These are phyloP conservation scores for Wickerhamomyces canadensis DNA, from an alignment of 805 yeast genomes.

Conservation along the genomic window DNA sequence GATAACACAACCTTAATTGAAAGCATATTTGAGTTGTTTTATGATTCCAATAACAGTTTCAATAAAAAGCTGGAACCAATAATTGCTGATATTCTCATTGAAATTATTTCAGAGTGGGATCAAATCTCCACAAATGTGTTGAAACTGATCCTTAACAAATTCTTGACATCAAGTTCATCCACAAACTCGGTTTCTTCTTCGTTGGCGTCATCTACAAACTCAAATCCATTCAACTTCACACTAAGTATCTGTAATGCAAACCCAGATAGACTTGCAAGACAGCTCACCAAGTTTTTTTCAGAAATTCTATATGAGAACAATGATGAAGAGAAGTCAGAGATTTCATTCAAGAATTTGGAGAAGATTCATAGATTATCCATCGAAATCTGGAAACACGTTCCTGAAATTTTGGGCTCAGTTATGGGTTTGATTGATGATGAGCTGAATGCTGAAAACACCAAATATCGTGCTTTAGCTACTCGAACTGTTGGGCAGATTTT, in stretches of 20 bases:
- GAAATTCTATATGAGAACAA: slow-evolving; percentile 53
- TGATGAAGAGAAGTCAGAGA: slow-evolving; percentile 21
- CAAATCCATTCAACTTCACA: slow-evolving; percentile 60
- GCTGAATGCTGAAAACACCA: slow-evolving; percentile 61
- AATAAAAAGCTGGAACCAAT: slow-evolving; percentile 52
- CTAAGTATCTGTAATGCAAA: slow-evolving; percentile 63
- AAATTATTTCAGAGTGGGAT: slow-evolving; percentile 67
- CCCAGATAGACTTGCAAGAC: slow-evolving; percentile 68
- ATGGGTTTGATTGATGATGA: slow-evolving; percentile 80
- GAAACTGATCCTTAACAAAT: slow-evolving; percentile 59
- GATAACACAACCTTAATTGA: slow-evolving; percentile 51
- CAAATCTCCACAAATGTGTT: slow-evolving; percentile 55
- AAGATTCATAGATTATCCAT: slow-evolving; percentile 59
- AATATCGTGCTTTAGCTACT: slow-evolving; percentile 63
- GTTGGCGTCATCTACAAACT: slow-evolving; percentile 12
- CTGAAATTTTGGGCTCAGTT: slow-evolving; percentile 66
- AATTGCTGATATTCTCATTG: slow-evolving; percentile 67
- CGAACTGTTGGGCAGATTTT: slow-evolving; percentile 67
- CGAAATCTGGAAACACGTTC: slow-evolving; percentile 72
- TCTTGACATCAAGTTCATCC: slow-evolving; percentile 32
- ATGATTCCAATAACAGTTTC: slow-evolving; percentile 43
- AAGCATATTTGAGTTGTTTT: slow-evolving; percentile 55
- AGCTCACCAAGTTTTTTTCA: slow-evolving; percentile 72
- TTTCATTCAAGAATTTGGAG: slow-evolving; percentile 36
- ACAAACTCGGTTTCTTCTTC: slow-evolving; percentile 13